Percentiles rank a stretch among this genome's conserved stretches.
phyloP scores from a whole-genome alignment of 495 filamentous ascomycete genomes.

The Penicillium paradoxum region DNA sequence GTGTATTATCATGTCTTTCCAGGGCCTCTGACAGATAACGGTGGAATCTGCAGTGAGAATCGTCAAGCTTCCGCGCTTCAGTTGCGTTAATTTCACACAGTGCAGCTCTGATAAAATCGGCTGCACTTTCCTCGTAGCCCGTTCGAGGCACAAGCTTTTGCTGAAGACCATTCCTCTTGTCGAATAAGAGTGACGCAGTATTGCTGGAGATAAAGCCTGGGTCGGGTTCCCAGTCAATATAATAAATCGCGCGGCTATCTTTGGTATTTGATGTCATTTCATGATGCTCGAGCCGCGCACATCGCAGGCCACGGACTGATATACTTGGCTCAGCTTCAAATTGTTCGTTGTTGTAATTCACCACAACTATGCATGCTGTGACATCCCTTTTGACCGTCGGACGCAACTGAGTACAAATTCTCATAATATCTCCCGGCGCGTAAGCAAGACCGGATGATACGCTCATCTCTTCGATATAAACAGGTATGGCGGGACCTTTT shows the following conservation, averaged over 20 bases:
- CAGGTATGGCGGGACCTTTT: constrained; percentile 23
- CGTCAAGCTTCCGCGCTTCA: neutral
- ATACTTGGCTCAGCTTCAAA: constrained; percentile 1
- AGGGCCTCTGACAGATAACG: constrained; percentile 2
- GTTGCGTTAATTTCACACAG: neutral
- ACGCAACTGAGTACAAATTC: constrained; percentile 12
- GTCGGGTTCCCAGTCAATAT: constrained; percentile 21
- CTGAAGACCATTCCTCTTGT: neutral
- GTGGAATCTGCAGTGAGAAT: neutral
- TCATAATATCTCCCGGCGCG: constrained; percentile 13
- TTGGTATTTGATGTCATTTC: neutral
- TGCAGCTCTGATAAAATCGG: neutral
- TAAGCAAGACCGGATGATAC: constrained; percentile 14
- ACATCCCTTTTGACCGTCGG: neutral
- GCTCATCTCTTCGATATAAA: constrained; percentile 23
- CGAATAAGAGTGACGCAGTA: neutral
- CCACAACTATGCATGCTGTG: constrained; percentile 12
- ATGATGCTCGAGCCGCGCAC: constrained; percentile 10
- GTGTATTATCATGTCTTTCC: neutral
- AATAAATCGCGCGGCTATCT: constrained; percentile 10
- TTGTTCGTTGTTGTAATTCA: neutral
- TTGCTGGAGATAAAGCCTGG: constrained; percentile 7
- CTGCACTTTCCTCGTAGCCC: neutral
- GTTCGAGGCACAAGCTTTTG: neutral
- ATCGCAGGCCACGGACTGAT: constrained; percentile 17